Evolutionary conservation across 352 stramenopile species (phyloP).

Genomic region (Blastocystis sp.): DNA sequence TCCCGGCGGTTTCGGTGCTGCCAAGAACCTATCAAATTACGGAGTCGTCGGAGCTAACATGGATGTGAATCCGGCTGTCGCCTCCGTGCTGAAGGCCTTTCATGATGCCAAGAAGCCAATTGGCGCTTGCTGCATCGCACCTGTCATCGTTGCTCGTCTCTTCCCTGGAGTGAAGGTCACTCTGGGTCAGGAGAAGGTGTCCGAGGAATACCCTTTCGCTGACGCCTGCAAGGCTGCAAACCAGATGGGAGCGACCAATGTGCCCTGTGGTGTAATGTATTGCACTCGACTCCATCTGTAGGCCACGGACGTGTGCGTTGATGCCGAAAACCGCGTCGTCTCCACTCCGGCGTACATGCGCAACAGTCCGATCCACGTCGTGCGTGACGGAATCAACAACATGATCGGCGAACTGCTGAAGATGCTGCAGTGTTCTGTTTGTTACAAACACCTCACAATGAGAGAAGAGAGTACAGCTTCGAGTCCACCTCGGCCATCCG

Average conservation of each 20-base stretch:
- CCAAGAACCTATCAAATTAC: slow-evolving; percentile 66
- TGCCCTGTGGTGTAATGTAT: background rate
- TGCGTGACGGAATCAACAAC: slow-evolving; percentile 63
- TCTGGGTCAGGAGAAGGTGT: slow-evolving; percentile 61
- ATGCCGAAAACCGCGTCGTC: slow-evolving; percentile 65
- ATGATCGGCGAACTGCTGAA: slow-evolving; percentile 63
- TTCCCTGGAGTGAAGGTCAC: slow-evolving; percentile 64
- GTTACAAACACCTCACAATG: background rate
- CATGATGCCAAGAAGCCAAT: slow-evolving; percentile 64
- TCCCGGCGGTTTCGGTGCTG: slow-evolving; percentile 65
- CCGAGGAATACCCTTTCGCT: slow-evolving; percentile 62
- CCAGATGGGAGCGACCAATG: slow-evolving; percentile 62
- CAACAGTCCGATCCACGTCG: slow-evolving; percentile 59
- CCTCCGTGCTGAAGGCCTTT: slow-evolving; percentile 62
- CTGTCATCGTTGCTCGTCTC: slow-evolving; percentile 63
- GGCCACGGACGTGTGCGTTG: slow-evolving; percentile 60
- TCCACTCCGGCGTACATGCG: slow-evolving; percentile 65
- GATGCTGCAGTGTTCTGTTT: slow-evolving; percentile 11
- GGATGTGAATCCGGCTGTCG: slow-evolving; percentile 64
- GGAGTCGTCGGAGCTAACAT: slow-evolving; percentile 64
- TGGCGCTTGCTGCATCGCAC: slow-evolving; percentile 65
- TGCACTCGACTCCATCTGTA: background rate
- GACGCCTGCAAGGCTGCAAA: slow-evolving; percentile 62
- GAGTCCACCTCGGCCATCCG: background rate
- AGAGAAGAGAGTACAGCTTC: background rate